Percentiles rank a stretch among this genome's conserved stretches.
Conservation (phyloP, 2,329 filamentous ascomycete species). For the Dichotomopilus funicola region DNA sequence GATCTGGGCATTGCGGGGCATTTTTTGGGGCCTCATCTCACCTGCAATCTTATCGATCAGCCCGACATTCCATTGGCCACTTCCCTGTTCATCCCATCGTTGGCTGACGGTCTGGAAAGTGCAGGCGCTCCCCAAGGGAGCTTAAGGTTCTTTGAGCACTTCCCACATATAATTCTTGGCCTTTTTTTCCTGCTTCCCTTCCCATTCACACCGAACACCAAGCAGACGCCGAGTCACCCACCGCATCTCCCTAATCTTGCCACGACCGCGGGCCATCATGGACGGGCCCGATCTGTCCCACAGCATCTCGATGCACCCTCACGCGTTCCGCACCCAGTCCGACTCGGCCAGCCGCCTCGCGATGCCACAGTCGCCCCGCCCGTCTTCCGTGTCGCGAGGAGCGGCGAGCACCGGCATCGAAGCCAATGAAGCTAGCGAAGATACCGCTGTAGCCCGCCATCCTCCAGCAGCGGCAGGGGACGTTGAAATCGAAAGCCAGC, state of each 20-base stretch:
- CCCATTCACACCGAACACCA: no score
- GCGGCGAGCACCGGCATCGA: constrained; percentile 23
- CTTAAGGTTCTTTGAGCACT: no score
- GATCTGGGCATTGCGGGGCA: background rate
- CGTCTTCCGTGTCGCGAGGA: constrained; percentile 6
- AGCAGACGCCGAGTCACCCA: no score
- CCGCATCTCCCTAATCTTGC: background rate
- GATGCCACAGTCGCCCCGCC: constrained; percentile 8
- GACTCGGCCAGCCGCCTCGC: constrained; percentile 17
- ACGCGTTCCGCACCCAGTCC: constrained; percentile 23
- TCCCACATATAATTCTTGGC: background rate
- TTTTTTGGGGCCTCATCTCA: background rate
- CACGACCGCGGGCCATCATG: constrained; percentile 17
- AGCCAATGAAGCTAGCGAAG: constrained; percentile 17
- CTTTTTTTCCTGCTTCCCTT: background rate
- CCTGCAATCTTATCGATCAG: constrained; percentile 4
- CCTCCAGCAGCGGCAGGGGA: constrained; percentile 30
- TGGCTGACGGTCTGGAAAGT: no score
- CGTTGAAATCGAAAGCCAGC: constrained; percentile 48
- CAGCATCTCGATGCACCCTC: constrained; percentile 29
- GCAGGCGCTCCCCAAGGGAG: no score
- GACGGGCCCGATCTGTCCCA: constrained; percentile 28
- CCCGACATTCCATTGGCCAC: background rate
- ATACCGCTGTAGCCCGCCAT: constrained; percentile 21
- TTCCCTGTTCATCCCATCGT: constrained; percentile 4